Percentiles rank a stretch among this genome's conserved stretches.
These are phyloP conservation scores for Acacia crassicarpa DNA, from an alignment of 306 rosid species.

Conservation along the genomic window DNA sequence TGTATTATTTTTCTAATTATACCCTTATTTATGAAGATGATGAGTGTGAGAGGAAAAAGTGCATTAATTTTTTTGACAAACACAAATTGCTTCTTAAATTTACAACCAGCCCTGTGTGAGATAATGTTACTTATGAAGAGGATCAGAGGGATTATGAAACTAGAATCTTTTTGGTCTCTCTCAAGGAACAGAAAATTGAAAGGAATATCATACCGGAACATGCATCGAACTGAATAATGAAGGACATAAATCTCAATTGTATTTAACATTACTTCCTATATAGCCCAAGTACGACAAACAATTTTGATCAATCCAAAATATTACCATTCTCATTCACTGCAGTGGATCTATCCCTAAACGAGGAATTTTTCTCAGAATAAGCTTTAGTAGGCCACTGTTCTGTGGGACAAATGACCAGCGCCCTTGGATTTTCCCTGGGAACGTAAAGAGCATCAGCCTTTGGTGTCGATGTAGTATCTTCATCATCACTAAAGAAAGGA, in stretches of 20 bases:
- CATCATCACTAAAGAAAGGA: conserved; percentile 87
- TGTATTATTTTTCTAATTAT: too few species aligned
- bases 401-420: conserved; percentile 77
- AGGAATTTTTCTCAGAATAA: conserved; percentile 55
- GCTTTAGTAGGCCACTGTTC: conserved; percentile 79
- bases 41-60: too few species aligned
- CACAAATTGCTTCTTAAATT: too few species aligned
- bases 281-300: conserved; percentile 6
- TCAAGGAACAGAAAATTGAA: background rate
- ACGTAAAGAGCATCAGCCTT: conserved; percentile 92
- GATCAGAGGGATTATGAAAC: background rate
- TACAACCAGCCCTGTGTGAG: too few species aligned
- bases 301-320: conserved; percentile 23
- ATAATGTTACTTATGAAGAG: too few species aligned
- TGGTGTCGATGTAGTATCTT: conserved; percentile 74
- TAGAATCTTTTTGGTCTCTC: conserved; percentile 15
- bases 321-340: conserved; percentile 67
- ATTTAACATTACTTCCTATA: background rate
- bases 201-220: background rate
- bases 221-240: background rate
- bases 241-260: background rate
- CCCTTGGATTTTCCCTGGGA: conserved; percentile 99
- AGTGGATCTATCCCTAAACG: conserved; percentile 47
- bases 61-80: too few species aligned
- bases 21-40: too few species aligned